Evolutionary conservation across 2,329 filamentous ascomycete species (phyloP).

Genomic region (Stromatinia cepivora): DNA sequence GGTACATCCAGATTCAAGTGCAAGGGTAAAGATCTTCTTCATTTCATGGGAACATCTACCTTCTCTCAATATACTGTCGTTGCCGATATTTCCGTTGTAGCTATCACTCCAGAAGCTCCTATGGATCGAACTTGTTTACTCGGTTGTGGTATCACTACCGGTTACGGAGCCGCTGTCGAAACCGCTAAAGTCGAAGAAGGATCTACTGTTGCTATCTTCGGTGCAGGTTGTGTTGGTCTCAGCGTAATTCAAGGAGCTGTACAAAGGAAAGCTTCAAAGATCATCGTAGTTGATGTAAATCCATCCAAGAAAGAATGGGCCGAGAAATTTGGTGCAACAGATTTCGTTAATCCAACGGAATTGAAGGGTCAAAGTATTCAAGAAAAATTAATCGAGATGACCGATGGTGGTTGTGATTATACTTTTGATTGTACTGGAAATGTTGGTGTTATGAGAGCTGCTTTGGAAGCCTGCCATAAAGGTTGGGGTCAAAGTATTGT

Average conservation of each 20-base stretch:
- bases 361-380: conserved; percentile 78
- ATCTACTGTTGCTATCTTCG: conserved; percentile 87
- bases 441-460: conserved; percentile 91
- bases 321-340: conserved; percentile 90
- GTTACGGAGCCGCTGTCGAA: conserved; percentile 92
- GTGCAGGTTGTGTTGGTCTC: conserved; percentile 92
- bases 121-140: conserved; percentile 97
- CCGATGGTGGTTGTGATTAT: conserved; percentile 96
- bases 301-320: conserved; percentile 88
- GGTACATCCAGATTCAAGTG: conserved; percentile 92
- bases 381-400: conserved; percentile 94
- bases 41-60: conserved; percentile 99
- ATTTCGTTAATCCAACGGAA: conserved; percentile 93
- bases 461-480: conserved; percentile 98
- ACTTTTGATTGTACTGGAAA: conserved; percentile 99
- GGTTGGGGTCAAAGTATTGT: conserved; percentile 98
- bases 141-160: conserved; percentile 97
- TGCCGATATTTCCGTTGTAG: conserved; percentile 96
- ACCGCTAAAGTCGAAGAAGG: conserved; percentile 91
- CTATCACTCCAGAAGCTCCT: conserved; percentile 83
- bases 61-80: conserved; percentile 99
- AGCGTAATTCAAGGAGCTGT: conserved; percentile 94
- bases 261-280: conserved; percentile 48
- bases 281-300: conserved; percentile 76
- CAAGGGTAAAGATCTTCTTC: conserved; percentile 91